Evolutionary conservation across 306 rosid genomes (phyloP).

Genomic region (Notholithocarpus densiflorus): DNA sequence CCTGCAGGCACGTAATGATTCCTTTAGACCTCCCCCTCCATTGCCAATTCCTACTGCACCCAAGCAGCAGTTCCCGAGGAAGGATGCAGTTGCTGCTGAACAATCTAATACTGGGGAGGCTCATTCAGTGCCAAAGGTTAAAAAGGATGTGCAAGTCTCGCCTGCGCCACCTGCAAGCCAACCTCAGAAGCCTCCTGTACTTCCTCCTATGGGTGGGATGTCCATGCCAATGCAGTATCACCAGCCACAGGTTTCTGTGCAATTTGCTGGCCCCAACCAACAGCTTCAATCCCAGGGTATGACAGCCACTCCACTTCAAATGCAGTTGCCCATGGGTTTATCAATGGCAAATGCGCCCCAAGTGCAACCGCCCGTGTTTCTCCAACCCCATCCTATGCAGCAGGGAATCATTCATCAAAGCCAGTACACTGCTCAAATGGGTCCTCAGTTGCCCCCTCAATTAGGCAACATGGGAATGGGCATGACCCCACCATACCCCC

Average conservation of each 20-base stretch:
- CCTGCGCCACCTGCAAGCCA: conserved; percentile 45
- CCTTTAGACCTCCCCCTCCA: conserved; percentile 48
- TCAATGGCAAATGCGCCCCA: conserved; percentile 68
- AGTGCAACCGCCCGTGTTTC: conserved; percentile 71
- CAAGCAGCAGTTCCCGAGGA: conserved; percentile 70
- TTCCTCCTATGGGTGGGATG: conserved; percentile 56
- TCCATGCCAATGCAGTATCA: conserved; percentile 61
- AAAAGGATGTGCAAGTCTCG: conserved; percentile 51
- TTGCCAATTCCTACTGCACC: conserved; percentile 62
- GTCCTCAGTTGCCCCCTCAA: conserved; percentile 65
- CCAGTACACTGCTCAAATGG: conserved; percentile 64
- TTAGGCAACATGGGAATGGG: conserved; percentile 65
- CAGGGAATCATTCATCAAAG: conserved; percentile 71
- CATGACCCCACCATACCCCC: conserved; percentile 57
- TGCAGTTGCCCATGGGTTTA: conserved; percentile 62
- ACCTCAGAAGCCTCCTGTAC: conserved; percentile 59
- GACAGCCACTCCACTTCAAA: conserved; percentile 57
- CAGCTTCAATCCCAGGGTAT: conserved; percentile 82
- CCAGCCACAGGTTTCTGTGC: conserved; percentile 64
- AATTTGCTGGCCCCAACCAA: conserved; percentile 72
- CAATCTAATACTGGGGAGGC: conserved; percentile 50
- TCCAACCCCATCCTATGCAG: conserved; percentile 78
- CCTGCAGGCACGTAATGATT: conserved; percentile 66
- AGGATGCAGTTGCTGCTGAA: conserved; percentile 48
- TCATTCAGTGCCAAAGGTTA: conserved; percentile 40